A percentile compares a stretch with the other conserved stretches of the same genome.
Evolutionary conservation across 2,329 filamentous ascomycete genomes (phyloP).

Genomic region (Alternaria tenuissima): DNA sequence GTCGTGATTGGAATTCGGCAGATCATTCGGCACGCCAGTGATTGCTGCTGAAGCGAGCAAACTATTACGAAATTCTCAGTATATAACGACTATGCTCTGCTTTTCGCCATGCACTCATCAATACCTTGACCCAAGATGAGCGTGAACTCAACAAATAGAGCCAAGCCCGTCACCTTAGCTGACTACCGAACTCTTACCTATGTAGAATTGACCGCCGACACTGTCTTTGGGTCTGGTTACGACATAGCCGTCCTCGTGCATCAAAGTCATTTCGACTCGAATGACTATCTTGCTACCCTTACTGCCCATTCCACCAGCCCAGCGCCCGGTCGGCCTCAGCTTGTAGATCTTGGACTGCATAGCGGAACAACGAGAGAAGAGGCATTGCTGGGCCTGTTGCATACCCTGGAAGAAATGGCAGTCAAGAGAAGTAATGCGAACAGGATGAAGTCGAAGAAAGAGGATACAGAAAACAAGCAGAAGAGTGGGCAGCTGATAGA

Average conservation of each 20-base stretch:
- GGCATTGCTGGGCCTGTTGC: not conserved
- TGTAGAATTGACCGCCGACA: not conserved
- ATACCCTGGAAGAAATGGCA: not conserved
- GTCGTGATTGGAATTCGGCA: too few relatives aligned
- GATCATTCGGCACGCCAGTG: not conserved
- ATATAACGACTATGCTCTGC: not conserved
- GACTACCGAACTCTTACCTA: not conserved
- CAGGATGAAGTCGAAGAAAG: rapidly evolving
- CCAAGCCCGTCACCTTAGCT: not conserved
- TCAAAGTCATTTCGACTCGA: not conserved
- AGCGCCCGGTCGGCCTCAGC: too few relatives aligned
- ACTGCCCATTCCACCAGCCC: not conserved
- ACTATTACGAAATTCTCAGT: not conserved
- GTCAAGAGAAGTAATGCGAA: not conserved
- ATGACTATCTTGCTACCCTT: not conserved
- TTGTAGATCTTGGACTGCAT: not conserved
- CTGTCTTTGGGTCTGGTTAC: not conserved
- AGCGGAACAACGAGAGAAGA: not conserved
- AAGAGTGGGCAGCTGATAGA: not conserved
- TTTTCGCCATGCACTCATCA: not conserved
- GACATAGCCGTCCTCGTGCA: not conserved
- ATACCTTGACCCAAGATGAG: not conserved
- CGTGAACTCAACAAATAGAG: not conserved
- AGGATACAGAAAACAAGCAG: too few relatives aligned
- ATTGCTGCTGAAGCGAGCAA: not conserved